These are phyloP conservation scores for Piloderma croceum DNA, from an alignment of 768 basidiomycete species.

Conservation along the genomic window DNA sequence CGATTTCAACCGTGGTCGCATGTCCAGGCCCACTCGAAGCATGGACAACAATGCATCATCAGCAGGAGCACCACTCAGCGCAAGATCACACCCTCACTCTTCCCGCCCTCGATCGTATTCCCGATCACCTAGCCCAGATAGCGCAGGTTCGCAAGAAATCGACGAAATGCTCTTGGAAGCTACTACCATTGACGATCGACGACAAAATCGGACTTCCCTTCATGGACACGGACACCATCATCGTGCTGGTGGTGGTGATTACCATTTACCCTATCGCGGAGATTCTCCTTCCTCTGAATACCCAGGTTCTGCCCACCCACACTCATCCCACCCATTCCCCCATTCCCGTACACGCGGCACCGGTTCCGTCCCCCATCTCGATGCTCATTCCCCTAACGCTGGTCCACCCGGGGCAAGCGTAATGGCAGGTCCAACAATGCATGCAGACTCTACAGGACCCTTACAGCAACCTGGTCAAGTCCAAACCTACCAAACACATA, in stretches of 20 bases:
- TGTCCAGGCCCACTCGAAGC: no score
- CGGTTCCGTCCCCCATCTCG: conserved; percentile 4
- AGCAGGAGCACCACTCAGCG: no score
- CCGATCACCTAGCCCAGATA: conserved; percentile 1
- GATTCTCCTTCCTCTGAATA: no score
- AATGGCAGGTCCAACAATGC: conserved; percentile 31
- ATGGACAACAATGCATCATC: no score
- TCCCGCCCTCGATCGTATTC: no score
- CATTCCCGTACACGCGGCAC: conserved; percentile 2
- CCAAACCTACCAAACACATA: background rate
- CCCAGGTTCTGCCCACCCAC: no score
- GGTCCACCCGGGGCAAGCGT: conserved; percentile 40
- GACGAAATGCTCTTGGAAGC: background rate
- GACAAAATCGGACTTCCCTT: conserved; percentile 5
- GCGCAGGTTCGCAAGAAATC: background rate
- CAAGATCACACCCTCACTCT: no score
- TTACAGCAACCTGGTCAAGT: no score
- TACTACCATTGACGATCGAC: background rate
- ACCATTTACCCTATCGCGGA: no score
- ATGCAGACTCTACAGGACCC: background rate
- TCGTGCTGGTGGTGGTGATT: conserved; percentile 11
- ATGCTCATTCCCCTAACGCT: conserved; percentile 20
- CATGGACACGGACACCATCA: background rate
- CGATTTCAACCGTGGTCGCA: no score
- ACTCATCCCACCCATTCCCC: conserved; percentile 16